These are phyloP conservation scores for Penicillium sp. DNA, from an alignment of 2,329 filamentous ascomycete genomes.

Conservation along the genomic window DNA sequence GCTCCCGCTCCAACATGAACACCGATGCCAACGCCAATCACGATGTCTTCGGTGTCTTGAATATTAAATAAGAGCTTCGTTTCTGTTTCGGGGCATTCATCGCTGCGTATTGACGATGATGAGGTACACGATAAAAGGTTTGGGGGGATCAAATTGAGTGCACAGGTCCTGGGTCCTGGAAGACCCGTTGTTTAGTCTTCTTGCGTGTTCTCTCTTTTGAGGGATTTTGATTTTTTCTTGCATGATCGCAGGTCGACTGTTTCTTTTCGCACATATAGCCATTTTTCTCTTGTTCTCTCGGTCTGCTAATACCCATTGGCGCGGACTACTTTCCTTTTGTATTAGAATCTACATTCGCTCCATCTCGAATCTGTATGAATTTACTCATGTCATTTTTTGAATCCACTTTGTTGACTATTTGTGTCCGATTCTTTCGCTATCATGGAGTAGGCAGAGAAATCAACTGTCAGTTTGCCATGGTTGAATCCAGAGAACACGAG, in stretches of 20 bases:
- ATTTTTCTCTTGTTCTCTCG: constrained; percentile 17
- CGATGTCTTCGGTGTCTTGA: constrained; percentile 45
- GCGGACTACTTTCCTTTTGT: constrained; percentile 13
- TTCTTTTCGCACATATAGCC: constrained; percentile 20
- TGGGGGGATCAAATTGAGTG: constrained; percentile 1
- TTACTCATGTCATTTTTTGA: neutral
- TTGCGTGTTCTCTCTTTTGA: constrained; percentile 1
- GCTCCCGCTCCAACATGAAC: constrained; percentile 27
- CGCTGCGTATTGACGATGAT: constrained; percentile 15
- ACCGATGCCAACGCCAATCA: constrained; percentile 23
- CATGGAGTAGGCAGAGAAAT: no score
- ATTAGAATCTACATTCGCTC: neutral
- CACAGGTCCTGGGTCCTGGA: constrained; percentile 5
- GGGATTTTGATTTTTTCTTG: constrained; percentile 13
- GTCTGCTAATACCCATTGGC: constrained; percentile 25
- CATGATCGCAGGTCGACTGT: constrained; percentile 34
- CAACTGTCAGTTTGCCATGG: no score
- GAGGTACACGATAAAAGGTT: constrained; percentile 13
- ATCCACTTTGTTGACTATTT: neutral
- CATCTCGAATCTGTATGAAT: neutral
- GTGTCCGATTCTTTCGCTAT: no score
- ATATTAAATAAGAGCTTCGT: constrained; percentile 26
- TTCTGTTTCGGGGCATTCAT: constrained; percentile 9
- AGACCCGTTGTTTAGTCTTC: constrained; percentile 9
- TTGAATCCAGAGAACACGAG: no score